Evolutionary conservation across 2,329 filamentous ascomycete genomes (phyloP), one percentile per base, ranked within the genome.

Genomic region (Colletotrichum cereale): DNA sequence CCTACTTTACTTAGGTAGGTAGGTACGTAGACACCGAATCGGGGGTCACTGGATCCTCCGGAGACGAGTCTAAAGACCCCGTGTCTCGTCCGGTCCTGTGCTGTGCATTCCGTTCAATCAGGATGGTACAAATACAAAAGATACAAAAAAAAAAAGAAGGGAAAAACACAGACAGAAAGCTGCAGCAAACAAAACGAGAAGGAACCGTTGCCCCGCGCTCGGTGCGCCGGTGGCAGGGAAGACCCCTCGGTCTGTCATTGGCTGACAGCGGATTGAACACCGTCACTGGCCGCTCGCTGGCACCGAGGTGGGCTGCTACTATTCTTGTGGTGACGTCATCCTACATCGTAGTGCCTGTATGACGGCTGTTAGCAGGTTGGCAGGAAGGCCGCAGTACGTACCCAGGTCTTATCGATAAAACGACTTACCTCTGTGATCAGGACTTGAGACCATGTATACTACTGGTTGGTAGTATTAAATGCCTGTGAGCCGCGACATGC

Each of bases 261-360:
- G n/a, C 50, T 26, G 57, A 69, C 57, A 65, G 53, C n/a, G 40
- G 48, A 53, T 62, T 57, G 44, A 60, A 53, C 50, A 57, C 50
- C 56, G 50, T 67, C 50, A 67, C 52, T 67, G 68, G 63, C 38
- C 29, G 24, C n/a, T 18, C 34, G 24, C 26, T n/a, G 38, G 24
- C 36, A n/a, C 12, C 8, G n/a, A 38, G 55, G 67, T 62, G 67
- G 67, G 34, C 57, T 31, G 42, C 52, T 44, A 31, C 58, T 71
- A 48, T 53, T 58, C 53, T 62, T 16, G 42, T 47, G n/a, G 53
- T 72, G 65, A 72, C 65, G 65, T 72, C 69, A 68, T 61, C 52
- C 5, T 0, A n/a, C n/a, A n/a, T n/a, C n/a, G n/a, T n/a, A n/a
- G n/a, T n/a, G n/a, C n/a, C n/a, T 4, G 12, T 38, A 26, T 42